Evolutionary conservation across 2,329 filamentous ascomycete species (phyloP).

Genomic region (Hymenoscyphus linearis): DNA sequence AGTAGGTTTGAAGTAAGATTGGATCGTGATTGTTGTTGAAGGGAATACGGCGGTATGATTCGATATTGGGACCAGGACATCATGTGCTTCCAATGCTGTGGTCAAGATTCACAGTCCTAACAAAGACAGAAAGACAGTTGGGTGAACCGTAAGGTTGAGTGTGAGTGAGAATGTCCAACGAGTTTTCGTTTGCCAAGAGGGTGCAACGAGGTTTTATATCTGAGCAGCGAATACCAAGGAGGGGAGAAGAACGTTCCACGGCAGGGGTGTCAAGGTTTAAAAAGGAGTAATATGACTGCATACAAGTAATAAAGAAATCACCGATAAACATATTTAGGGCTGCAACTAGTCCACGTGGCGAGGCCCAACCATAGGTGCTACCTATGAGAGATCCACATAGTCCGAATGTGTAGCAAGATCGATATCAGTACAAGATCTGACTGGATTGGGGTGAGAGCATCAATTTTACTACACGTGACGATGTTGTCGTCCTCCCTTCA

Average conservation of each 20-base stretch:
- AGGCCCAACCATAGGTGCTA: constrained; percentile 6
- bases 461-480: constrained; percentile 3
- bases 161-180: constrained; percentile 1
- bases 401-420: background rate
- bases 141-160: too few species aligned
- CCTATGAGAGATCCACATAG: constrained; percentile 6
- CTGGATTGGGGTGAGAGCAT: background rate
- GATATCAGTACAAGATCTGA: background rate
- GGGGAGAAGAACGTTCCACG: background rate
- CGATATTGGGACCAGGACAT: background rate
- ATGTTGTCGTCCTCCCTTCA: background rate
- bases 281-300: constrained; percentile 5
- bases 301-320: constrained; percentile 7
- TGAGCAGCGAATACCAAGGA: background rate
- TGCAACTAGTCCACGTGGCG: constrained; percentile 15
- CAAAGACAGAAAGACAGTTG: background rate
- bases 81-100: background rate
- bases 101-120: background rate
- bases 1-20: background rate
- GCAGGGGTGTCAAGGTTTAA: background rate
- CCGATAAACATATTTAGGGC: constrained; percentile 5
- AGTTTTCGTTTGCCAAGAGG: background rate
- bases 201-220: constrained; percentile 5
- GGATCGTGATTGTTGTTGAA: background rate
- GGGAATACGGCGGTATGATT: background rate